Percentiles rank a stretch among this genome's conserved stretches.
Conservation (phyloP, 2,329 filamentous ascomycete genomes). For the Penicillium hordei region DNA sequence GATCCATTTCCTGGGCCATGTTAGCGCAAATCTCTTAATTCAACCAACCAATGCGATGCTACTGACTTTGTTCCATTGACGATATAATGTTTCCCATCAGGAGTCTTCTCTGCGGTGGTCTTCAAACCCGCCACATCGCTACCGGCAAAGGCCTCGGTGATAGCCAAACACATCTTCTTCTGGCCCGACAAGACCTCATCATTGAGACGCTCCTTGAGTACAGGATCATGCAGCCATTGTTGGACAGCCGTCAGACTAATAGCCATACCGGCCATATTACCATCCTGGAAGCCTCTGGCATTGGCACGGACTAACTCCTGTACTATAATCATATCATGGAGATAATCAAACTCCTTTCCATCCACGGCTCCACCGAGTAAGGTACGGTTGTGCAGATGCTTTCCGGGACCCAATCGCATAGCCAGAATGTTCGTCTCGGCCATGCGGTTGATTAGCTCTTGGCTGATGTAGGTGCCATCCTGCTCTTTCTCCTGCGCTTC, state of each 20-base stretch:
- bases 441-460: constrained; percentile 75
- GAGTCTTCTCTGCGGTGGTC: constrained; percentile 74
- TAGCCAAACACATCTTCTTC: constrained; percentile 86
- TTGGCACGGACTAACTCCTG: constrained; percentile 73
- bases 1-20: constrained; percentile 74
- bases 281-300: constrained; percentile 79
- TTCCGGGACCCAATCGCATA: constrained; percentile 80
- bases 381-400: constrained; percentile 71
- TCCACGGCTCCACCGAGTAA: constrained; percentile 69
- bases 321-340: constrained; percentile 74
- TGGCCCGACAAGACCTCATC: constrained; percentile 73
- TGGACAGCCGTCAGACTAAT: constrained; percentile 78
- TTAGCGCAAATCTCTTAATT: constrained; percentile 1
- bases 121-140: constrained; percentile 77
- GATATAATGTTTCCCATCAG: constrained; percentile 71
- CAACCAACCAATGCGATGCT: neutral
- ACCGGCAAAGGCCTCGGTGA: constrained; percentile 85
- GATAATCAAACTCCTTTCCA: constrained; percentile 81
- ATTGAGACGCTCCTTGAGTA: constrained; percentile 65
- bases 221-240: constrained; percentile 70
- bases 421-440: constrained; percentile 70
- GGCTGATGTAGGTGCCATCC: constrained; percentile 67
- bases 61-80: constrained; percentile 47
- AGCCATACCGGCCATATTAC: constrained; percentile 82
- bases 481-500: constrained; percentile 76